These are phyloP conservation scores for Citrullus colocynthis DNA, from an alignment of 306 rosid genomes.

Conservation along the genomic window DNA sequence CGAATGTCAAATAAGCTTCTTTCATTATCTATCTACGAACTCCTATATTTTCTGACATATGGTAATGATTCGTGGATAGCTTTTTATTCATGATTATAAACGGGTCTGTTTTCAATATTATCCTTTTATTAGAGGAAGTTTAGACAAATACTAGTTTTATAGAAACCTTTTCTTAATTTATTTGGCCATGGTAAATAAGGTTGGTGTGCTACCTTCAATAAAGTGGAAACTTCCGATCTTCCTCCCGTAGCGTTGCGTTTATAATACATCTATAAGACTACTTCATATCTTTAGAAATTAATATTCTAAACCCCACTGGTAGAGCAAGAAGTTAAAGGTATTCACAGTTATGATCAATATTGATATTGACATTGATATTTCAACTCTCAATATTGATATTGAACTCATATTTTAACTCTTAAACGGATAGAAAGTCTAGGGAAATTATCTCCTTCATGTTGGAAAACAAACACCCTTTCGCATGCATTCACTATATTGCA, in stretches of 20 bases:
- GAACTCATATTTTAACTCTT: neutral
- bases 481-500: neutral
- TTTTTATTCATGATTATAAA: too few relatives aligned
- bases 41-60: too few relatives aligned
- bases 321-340: neutral
- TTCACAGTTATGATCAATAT: neutral
- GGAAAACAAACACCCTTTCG: neutral
- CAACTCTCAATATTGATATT: neutral
- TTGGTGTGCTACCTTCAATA: neutral
- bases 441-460: too few relatives aligned
- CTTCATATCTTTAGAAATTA: neutral
- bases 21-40: too few relatives aligned
- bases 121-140: too few relatives aligned
- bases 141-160: neutral
- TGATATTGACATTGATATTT: neutral
- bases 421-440: neutral
- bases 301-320: neutral
- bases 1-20: too few relatives aligned
- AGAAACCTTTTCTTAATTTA: neutral
- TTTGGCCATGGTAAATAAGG: neutral
- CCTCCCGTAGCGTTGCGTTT: neutral
- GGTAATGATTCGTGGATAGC: too few relatives aligned
- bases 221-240: neutral
- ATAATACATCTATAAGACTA: neutral
- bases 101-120: too few relatives aligned